Evolutionary conservation across 1,139 yeast species (phyloP), one percentile per base, ranked within the genome.

Genomic region (Candida pseudocylindracea): DNA sequence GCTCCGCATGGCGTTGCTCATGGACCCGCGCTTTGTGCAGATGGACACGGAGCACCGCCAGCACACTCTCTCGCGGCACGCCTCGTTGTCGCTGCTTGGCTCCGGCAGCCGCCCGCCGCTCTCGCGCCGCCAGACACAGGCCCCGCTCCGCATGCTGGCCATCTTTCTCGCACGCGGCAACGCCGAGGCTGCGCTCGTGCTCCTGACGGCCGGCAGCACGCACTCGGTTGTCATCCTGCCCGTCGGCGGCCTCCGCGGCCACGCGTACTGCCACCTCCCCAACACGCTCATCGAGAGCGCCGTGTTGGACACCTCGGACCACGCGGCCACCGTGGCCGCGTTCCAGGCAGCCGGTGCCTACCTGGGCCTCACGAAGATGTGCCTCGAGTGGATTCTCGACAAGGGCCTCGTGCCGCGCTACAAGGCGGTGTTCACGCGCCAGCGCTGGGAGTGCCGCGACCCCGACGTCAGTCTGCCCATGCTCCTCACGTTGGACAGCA

Each of bases 191-290:
- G 50, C 61, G 2, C 48, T 43, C 34, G 47, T 60, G n/a, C 34
- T 60, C 6, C 42, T 57, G 2, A 54, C 55, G 32, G 39, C 42
- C 15, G 44, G 44, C 46, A 44, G 31, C 34, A 45, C 1, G n/a
- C 33, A 37, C 20, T 56, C 63, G 2, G 41, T 54, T 12, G 39
- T 60, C 4, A 44, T 60, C 9, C 54, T 57, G 13, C 49, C 51
- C 33, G 52, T 57, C 12, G 66, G 65, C 3, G 67, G 66, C 2
- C 46, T 60, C 27, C 46, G 67, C 31, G 57, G 54, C 38, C 54
- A 50, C 40, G 45, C 61, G 6, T 57, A 60, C 39, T 59, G 65
- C 35, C 43, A 50, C 13, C 43, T 60, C 24, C 55, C 63, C n/a
- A 58, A 57, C 38, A 36, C 45, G 6, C 42, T 54, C 15, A 45